A percentile compares a stretch with the other conserved stretches of the same genome.
Evolutionary conservation across 2,329 filamentous ascomycete species (phyloP).

Genomic region (Coniochaeta prunicola): DNA sequence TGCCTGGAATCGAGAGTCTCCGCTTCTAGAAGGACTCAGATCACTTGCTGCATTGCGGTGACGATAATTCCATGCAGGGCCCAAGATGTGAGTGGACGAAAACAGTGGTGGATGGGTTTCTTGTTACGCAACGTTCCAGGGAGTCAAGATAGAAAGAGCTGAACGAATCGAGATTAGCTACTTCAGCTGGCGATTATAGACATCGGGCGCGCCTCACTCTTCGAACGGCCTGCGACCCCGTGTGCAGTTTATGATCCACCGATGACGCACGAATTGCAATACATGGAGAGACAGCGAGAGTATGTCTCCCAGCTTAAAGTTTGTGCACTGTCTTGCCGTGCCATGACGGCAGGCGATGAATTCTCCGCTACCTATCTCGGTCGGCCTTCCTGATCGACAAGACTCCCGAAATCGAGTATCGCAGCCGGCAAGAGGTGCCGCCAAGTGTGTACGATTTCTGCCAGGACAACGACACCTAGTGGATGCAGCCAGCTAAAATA

Average conservation of each 20-base stretch:
- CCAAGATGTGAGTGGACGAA: neutral
- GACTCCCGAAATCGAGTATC: neutral
- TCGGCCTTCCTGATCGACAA: neutral
- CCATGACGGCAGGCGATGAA: neutral
- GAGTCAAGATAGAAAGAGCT: neutral
- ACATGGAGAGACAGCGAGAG: neutral
- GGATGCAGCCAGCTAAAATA: neutral
- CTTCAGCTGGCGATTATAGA: neutral
- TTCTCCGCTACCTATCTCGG: neutral
- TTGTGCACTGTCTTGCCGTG: neutral
- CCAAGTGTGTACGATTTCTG: neutral
- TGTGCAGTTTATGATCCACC: neutral
- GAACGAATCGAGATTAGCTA: neutral
- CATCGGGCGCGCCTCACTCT: neutral
- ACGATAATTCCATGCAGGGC: neutral
- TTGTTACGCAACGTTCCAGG: neutral
- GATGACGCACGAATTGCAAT: neutral
- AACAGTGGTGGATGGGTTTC: neutral
- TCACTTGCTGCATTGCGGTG: neutral
- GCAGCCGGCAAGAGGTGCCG: neutral
- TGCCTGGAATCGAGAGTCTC: neutral
- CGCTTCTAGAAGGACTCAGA: neutral
- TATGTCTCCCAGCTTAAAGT: neutral
- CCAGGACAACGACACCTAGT: neutral
- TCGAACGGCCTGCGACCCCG: neutral